Percentiles rank a stretch among this genome's conserved stretches.
Conservation (phyloP, 2,329 filamentous ascomycete species). For the Cyphellophora attinorum region DNA sequence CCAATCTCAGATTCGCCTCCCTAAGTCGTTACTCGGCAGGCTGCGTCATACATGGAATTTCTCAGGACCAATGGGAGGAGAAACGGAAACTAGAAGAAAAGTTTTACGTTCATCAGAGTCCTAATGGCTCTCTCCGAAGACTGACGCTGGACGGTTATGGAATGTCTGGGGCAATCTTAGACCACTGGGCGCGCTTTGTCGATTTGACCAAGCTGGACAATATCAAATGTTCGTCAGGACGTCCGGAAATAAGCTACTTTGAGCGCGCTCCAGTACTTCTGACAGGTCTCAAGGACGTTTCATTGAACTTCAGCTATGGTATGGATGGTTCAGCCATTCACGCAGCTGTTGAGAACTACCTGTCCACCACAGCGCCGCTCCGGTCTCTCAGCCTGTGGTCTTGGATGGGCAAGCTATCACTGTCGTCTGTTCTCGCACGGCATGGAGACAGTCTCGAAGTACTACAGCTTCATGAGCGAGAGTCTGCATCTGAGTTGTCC, state of each 20-base stretch:
- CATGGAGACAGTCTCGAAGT: constrained; percentile 9
- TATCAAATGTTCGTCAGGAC: constrained; percentile 11
- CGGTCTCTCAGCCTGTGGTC: constrained; percentile 14
- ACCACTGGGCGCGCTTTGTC: constrained; percentile 10
- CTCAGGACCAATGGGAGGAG: background rate
- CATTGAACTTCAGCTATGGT: constrained; percentile 7
- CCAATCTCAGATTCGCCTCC: constrained; percentile 8
- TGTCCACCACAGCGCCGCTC: constrained; percentile 9
- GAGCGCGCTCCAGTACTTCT: constrained; percentile 5
- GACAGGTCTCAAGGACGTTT: constrained; percentile 10
- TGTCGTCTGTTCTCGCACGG: constrained; percentile 8
- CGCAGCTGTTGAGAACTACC: constrained; percentile 7
- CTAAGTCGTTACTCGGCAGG: background rate
- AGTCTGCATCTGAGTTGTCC: constrained; percentile 2
- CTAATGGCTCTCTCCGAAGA: constrained; percentile 7
- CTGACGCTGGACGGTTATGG: constrained; percentile 12
- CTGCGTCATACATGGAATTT: constrained; percentile 2
- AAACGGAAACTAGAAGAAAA: background rate
- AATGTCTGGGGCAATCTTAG: constrained; percentile 5
- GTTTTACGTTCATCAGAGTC: constrained; percentile 1
- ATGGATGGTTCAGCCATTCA: background rate
- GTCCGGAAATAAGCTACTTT: constrained; percentile 8
- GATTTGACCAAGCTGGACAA: constrained; percentile 7
- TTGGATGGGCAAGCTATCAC: constrained; percentile 9
- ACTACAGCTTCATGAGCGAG: constrained; percentile 14